phyloP scores from a whole-genome alignment of 176 grass and related monocot species.

The Eremochloa ophiuroides region DNA sequence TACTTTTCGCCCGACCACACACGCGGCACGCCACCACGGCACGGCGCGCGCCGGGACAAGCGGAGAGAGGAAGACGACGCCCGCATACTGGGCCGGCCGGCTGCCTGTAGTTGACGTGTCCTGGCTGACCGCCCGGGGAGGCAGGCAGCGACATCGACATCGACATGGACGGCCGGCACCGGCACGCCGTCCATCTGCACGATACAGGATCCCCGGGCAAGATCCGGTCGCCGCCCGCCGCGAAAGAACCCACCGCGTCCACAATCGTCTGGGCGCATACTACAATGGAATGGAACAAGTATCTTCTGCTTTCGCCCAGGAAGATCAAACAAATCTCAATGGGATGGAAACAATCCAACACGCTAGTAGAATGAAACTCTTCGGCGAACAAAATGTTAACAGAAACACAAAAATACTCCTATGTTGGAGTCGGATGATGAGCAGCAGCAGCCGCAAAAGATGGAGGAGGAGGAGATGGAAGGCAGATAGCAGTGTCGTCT shows the following conservation, averaged over 20 bases:
- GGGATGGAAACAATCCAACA: neutral
- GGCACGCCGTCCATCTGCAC: neutral
- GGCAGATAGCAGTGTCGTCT: neutral
- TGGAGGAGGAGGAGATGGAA: no score
- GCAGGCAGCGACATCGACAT: neutral
- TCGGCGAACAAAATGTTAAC: no score
- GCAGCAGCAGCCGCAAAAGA: no score
- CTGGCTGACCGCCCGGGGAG: neutral
- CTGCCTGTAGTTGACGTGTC: no score
- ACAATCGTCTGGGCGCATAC: neutral
- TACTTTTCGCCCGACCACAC: neutral
- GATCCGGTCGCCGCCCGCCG: neutral
- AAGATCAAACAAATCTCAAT: no score
- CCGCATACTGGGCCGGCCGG: no score
- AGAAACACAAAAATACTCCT: no score
- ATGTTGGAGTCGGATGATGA: neutral
- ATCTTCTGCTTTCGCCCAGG: no score
- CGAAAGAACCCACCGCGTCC: neutral
- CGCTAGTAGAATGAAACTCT: neutral
- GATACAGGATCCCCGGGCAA: neutral
- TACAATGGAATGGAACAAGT: neutral
- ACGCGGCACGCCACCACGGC: neutral
- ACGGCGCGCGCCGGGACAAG: neutral
- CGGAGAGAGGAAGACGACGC: no score
- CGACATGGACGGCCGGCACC: neutral